These are phyloP conservation scores for Heterobasidion annosum DNA, from an alignment of 1,284 basidiomycete species.

Conservation along the genomic window DNA sequence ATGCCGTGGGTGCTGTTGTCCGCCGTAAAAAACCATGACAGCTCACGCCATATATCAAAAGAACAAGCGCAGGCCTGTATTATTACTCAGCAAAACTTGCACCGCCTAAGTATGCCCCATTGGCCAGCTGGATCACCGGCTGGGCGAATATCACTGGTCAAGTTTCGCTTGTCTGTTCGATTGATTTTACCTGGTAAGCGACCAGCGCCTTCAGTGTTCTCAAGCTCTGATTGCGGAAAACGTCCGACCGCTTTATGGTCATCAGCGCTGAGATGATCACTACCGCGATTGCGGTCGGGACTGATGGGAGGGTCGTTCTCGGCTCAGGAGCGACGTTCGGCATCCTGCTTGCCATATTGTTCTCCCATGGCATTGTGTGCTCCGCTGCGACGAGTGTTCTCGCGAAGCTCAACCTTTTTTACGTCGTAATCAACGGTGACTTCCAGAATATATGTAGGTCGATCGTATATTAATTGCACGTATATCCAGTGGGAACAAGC, in stretches of 20 bases:
- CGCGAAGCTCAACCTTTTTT: conserved; percentile 61
- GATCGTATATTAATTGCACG: conserved; percentile 5
- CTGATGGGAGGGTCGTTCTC: conserved; percentile 42
- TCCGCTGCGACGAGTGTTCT: conserved; percentile 59
- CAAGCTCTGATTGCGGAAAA: background rate
- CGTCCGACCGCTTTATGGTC: background rate
- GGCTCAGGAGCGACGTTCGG: conserved; percentile 57
- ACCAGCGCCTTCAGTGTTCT: background rate
- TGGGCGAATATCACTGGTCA: conserved; percentile 59
- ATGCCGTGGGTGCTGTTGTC: conserved; percentile 53
- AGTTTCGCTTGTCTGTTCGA: conserved; percentile 59
- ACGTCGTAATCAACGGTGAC: conserved; percentile 54
- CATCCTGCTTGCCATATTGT: conserved; percentile 52
- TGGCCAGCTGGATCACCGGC: conserved; percentile 69
- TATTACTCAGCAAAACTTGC: conserved; percentile 69
- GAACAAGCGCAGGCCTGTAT: conserved; percentile 63
- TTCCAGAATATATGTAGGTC: conserved; percentile 3
- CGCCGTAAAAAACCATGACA: background rate
- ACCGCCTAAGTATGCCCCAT: conserved; percentile 43
- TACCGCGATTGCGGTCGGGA: conserved; percentile 54
- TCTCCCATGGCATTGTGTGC: conserved; percentile 59
- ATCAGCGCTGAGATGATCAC: conserved; percentile 65
- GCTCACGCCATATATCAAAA: conserved; percentile 13
- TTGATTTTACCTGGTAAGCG: conserved; percentile 58
- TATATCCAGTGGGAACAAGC: conserved; percentile 42